Evolutionary conservation across 306 rosid genomes (phyloP).

Genomic region (Astragalus membranaceus): DNA sequence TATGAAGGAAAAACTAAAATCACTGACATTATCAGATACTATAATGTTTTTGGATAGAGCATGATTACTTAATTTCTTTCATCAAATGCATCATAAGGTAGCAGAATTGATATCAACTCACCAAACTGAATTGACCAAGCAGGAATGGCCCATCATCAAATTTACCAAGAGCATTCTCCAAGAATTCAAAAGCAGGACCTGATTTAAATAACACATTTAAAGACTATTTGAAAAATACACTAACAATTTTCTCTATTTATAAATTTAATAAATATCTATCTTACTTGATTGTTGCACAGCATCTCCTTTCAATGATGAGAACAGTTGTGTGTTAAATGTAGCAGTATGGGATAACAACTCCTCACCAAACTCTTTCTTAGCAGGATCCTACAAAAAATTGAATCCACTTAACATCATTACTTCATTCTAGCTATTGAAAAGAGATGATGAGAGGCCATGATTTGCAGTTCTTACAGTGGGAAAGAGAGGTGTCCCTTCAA

Average conservation of each 20-base stretch:
- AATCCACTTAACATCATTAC: background rate
- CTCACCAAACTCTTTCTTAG: slow-evolving; percentile 55
- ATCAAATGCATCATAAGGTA: no score
- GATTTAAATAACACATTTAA: slow-evolving; percentile 1
- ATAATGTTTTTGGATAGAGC: background rate
- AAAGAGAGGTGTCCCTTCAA: slow-evolving; percentile 44
- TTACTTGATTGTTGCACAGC: slow-evolving; percentile 36
- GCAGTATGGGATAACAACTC: slow-evolving; percentile 44
- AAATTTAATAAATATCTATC: background rate
- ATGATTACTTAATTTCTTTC: no score
- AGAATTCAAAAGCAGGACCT: slow-evolving; percentile 61
- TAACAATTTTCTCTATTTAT: background rate
- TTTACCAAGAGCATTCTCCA: slow-evolving; percentile 69
- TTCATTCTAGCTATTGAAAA: background rate
- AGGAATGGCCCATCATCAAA: slow-evolving; percentile 73
- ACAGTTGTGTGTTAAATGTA: slow-evolving; percentile 29
- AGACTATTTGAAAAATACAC: background rate
- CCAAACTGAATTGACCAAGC: slow-evolving; percentile 69
- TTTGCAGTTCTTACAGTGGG: slow-evolving; percentile 49
- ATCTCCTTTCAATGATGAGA: slow-evolving; percentile 35
- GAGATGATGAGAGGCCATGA: background rate
- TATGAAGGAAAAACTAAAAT: background rate
- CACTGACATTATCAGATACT: background rate
- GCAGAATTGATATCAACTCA: slow-evolving; percentile 28
- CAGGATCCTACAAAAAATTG: slow-evolving; percentile 44